Base-by-base conservation (phyloP, 768 basidiomycete genomes). In the Gloeophyllum trabeum region DNA sequence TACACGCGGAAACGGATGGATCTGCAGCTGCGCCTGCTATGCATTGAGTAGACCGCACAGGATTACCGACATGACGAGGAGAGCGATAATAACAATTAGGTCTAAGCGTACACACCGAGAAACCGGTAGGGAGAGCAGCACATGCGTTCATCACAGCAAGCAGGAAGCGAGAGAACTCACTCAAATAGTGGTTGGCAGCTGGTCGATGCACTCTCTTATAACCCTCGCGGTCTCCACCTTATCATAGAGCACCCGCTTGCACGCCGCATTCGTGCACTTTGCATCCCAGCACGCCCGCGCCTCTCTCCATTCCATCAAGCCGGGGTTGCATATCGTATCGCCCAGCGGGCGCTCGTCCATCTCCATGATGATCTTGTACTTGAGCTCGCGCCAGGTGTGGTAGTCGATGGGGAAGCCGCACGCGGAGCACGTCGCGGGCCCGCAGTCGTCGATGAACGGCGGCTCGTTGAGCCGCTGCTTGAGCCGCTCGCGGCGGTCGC, bases 381-480 rank as follows among this genome's bases (percentile, higher is more conserved):
- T 81, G 43, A 81, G 63, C 53, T 79, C 75, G 49, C 75, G 64
- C 79, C 79, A 80, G 4, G 75, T 73, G 41, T 70, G 65, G 54
- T 81, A 76, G 46, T 75, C 71, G 32, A 75, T 69, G 16, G 50
- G 30, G 2, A 57, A 56, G 26, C 67, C 60, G 54, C 79, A 81
- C 35, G 69, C 59, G 21, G 67, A 63, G 49, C 79, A 81, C n/a
- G 59, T 58, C n/a, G 69, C 61, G 3, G 74, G 73, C 23, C 52
- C 68, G 18, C 67, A 58, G 22, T 60, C 59, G 46, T 58, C 59
- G 28, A 81, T 75, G 56, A 81, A 81, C 3, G 79, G 79, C 1
- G 75, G 62, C 24, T 72, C 66, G 47, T 75, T 63, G 3, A 81
- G 62, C 24, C 70, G 67, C 46, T 56, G 55, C 24, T 65, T 65